Evolutionary conservation across 805 yeast species (phyloP).

Genomic region (Nakazawaea siamensis): DNA sequence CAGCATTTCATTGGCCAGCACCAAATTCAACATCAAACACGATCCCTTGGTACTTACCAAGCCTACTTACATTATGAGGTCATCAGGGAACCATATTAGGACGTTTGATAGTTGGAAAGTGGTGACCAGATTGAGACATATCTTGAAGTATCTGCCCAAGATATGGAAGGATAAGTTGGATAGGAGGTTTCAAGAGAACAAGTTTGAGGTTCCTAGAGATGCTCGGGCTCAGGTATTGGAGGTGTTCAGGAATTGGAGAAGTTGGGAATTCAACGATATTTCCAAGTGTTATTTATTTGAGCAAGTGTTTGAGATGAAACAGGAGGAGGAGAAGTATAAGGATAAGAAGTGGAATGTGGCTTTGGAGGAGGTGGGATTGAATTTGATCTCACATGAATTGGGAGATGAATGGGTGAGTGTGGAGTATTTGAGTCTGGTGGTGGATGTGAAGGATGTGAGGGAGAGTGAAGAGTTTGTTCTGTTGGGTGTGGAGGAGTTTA

Average conservation of each 20-base stretch:
- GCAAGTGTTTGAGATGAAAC: constrained; percentile 33
- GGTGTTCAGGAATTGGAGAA: constrained; percentile 74
- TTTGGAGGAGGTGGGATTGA: constrained; percentile 22
- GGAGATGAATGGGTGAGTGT: constrained; percentile 23
- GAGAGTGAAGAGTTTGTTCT: not conserved
- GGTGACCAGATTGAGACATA: constrained; percentile 69
- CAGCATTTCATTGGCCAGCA: constrained; percentile 30
- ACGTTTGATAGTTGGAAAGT: constrained; percentile 85
- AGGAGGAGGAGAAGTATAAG: too few relatives aligned
- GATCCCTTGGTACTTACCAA: constrained; percentile 89
- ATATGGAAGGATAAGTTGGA: constrained; percentile 36
- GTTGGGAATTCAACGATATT: constrained; percentile 77
- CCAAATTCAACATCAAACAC: constrained; percentile 44
- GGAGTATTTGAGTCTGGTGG: constrained; percentile 2
- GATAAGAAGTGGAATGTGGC: too few relatives aligned
- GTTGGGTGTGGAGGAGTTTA: not conserved
- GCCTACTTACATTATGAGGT: constrained; percentile 74
- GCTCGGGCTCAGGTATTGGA: constrained; percentile 51
- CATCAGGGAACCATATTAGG: constrained; percentile 67
- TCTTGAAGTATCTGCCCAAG: constrained; percentile 48
- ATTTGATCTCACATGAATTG: constrained; percentile 18
- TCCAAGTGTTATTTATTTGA: constrained; percentile 48
- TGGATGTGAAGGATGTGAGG: not conserved
- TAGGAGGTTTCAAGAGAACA: constrained; percentile 18
- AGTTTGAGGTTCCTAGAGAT: constrained; percentile 23